A percentile compares a stretch with the other conserved stretches of the same genome.
These are phyloP conservation scores for Plasmodium gallinaceum DNA, from an alignment of 169 alveolate genomes.

Conservation along the genomic window DNA sequence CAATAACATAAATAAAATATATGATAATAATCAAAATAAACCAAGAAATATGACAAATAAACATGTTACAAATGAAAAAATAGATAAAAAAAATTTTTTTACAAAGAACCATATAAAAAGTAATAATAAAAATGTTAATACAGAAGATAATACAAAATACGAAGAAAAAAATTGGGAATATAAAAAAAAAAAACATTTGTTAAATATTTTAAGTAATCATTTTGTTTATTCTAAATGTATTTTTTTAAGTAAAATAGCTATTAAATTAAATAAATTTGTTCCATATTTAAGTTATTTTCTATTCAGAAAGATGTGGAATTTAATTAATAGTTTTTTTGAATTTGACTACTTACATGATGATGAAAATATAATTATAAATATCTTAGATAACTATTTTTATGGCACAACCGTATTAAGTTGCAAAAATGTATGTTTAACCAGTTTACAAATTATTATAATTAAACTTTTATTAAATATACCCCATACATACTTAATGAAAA, in stretches of 20 bases:
- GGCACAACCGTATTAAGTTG: conserved; percentile 35
- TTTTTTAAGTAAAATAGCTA: conserved; percentile 28
- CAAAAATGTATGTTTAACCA: conserved; percentile 13
- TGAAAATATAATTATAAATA: conserved; percentile 10
- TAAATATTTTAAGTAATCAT: conserved; percentile 6
- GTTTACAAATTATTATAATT: conserved; percentile 28
- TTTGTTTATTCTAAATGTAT: conserved; percentile 20
- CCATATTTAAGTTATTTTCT: conserved; percentile 61
- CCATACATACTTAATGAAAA: conserved; percentile 24
- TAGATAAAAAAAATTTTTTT: too few relatives aligned
- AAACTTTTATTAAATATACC: conserved; percentile 24
- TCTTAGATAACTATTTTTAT: conserved; percentile 22
- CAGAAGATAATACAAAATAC: too few relatives aligned
- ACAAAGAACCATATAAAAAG: too few relatives aligned
- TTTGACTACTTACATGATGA: neutral
- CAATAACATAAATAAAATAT: too few relatives aligned
- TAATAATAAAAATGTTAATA: too few relatives aligned
- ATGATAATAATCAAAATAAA: too few relatives aligned
- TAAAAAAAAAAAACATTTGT: neutral
- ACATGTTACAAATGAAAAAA: too few relatives aligned
- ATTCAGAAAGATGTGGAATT: conserved; percentile 25
- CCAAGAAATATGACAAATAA: too few relatives aligned
- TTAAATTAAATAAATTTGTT: conserved; percentile 13
- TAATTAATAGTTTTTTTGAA: conserved; percentile 10
- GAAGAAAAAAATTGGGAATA: neutral